A percentile compares a stretch with the other conserved stretches of the same genome.
phyloP scores from a whole-genome alignment of 306 rosid genomes.

The Pterocarpus macrocarpus region DNA sequence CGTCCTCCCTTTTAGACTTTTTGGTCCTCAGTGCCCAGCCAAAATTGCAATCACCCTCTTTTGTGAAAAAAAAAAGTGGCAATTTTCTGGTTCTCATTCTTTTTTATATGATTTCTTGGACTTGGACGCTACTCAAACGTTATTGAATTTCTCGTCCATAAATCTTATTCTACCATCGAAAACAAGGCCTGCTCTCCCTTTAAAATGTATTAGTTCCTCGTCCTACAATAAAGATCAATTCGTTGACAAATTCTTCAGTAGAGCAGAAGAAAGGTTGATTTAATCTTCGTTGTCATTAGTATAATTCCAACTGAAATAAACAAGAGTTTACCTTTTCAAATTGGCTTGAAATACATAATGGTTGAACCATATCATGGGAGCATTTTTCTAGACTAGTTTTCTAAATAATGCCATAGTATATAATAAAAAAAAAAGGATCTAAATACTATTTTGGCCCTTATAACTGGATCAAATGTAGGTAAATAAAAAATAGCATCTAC shows the following conservation, averaged over 20 bases:
- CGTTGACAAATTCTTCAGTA: background rate
- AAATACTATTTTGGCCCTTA: too few species aligned
- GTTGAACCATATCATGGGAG: background rate
- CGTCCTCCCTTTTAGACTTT: background rate
- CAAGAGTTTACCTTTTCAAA: background rate
- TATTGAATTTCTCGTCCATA: background rate
- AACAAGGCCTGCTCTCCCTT: background rate
- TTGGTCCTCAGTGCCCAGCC: background rate
- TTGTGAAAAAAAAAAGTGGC: background rate
- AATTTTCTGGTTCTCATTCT: background rate
- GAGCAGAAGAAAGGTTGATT: background rate
- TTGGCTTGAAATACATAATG: background rate
- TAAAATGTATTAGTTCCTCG: background rate
- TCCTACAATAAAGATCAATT: too few species aligned
- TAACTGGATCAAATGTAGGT: too few species aligned
- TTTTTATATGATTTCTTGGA: background rate
- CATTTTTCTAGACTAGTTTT: background rate
- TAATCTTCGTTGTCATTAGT: background rate
- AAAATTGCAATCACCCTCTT: slow-evolving; percentile 1
- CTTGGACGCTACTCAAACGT: background rate
- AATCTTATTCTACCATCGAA: background rate
- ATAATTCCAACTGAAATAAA: background rate
- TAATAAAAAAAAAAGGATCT: background rate
- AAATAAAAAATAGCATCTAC: too few species aligned
- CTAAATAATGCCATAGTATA: background rate